Evolutionary conservation across 805 yeast genomes (phyloP), one percentile per base, ranked within the genome.

Genomic region (Lachancea quebecensis): DNA sequence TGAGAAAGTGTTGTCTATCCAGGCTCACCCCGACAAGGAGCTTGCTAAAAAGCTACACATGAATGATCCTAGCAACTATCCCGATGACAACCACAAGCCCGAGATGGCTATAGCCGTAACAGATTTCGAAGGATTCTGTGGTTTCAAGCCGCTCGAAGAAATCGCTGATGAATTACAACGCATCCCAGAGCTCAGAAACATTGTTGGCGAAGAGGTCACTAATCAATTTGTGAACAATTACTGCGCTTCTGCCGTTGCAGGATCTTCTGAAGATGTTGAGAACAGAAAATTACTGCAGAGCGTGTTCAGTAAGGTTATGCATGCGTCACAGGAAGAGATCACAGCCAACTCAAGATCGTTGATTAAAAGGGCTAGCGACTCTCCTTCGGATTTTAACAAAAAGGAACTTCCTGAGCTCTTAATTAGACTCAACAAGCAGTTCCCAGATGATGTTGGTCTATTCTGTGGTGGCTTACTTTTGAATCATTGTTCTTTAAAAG

Each of bases 31-130:
- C 27, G 97, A 93, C 70, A 93, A 93, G 71, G 64, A 73, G 11
- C 73, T 93, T 47, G 99, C 85, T 33, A 79, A 75, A 39, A 78
- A 78, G 51, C 74, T 93, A 57, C 95, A 85, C 60, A 75, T 75
- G 14, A 68, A 73, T 27, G 98, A 93, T 69, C 98, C 99, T 46
- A 79, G 81, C 58, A 85, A 93, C 69, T 93, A 93, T 65, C 98
- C 98, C 3, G 99, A 93, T 69, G 95, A 83, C 65, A 93, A 93
- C 72, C 99, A 93, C 70, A 93, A 93, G 72, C 99, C 99, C n/a
- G 99, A 93, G 68, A 93, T 93, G 99, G 98, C 99, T 41, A 79
- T 93, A 60, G 99, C 99, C 8, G 81, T 93, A 44, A 90, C 98
- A 17, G 86, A 79, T 49, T 93, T 93, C 58, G 98, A 93, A 71